Evolutionary conservation across 2,329 filamentous ascomycete species (phyloP), one percentile per base, ranked within the genome.

Genomic region (Penicillium sp.): DNA sequence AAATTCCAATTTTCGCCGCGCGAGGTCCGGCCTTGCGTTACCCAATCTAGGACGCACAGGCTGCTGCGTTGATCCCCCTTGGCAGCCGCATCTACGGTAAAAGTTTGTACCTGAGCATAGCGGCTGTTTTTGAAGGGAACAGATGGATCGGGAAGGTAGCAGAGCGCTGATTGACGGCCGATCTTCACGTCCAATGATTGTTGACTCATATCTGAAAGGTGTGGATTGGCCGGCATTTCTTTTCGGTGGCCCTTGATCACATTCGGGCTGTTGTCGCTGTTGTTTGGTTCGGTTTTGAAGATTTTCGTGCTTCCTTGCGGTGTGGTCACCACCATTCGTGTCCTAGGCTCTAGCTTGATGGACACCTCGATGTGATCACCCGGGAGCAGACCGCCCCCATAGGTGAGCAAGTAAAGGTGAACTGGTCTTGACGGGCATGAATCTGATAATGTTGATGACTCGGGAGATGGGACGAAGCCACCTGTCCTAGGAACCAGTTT

Each of bases 1-100:
- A 96, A 85, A 61, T 86, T 86, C 94, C 94, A 99, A 58, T 90
- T 81, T 74, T 99, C 94, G 23, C 91, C 92, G 43, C 89, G 83
- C 4, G 94, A 92, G 4, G 81, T 84, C 16, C 94, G 84, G 7
- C 94, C 94, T 66, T 93, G 89, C 2, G 86, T 95, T 6, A 97
- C 91, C 94, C 94, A 99, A 71, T 99, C 94, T 42, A 96, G 77
- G 2, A 95, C 80, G 67, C 91, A 95, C 13, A 97, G 74, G 38
- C 87, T 62, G 79, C 83, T 71, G 9, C 70, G 62, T 31, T 67
- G 48, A 74, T 50, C 59, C 54, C 59, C 64, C 51, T 57, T 65
- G 6, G 76, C 73, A 7, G 67, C 70, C 51, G 64, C 71, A 45
- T 77, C 77, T 46, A 87, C 72, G 33, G 81, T 81, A 71, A 96